phyloP scores from a whole-genome alignment of 2,329 filamentous ascomycete genomes.

The Epichloe hybrida region DNA sequence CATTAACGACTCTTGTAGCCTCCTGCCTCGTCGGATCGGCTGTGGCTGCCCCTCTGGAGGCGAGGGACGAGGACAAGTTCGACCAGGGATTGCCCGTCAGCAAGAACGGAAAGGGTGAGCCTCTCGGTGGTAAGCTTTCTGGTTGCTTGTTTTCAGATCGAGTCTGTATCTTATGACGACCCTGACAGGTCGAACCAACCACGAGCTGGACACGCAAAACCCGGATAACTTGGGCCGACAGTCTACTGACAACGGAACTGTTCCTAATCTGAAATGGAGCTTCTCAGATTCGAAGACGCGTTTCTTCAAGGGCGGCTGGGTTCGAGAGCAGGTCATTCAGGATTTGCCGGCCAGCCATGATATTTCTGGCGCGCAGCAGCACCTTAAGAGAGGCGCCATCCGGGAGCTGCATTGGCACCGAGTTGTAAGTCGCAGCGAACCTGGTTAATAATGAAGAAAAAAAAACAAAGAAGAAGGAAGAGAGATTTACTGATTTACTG shows the following conservation, averaged over 20 bases:
- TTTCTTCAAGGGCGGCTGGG: slow-evolving; percentile 51
- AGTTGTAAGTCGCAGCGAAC: slow-evolving; percentile 33
- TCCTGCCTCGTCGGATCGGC: slow-evolving; percentile 5
- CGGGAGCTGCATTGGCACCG: slow-evolving; percentile 55
- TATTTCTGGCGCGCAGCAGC: slow-evolving; percentile 55
- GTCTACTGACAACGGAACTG: slow-evolving; percentile 47
- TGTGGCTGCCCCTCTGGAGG: slow-evolving; percentile 10
- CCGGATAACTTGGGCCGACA: slow-evolving; percentile 49
- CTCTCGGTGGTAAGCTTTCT: slow-evolving; percentile 35
- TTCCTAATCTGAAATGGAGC: slow-evolving; percentile 56
- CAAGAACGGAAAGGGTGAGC: slow-evolving; percentile 42
- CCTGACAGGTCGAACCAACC: slow-evolving; percentile 46
- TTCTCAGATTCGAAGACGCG: slow-evolving; percentile 55
- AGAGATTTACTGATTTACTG: neutral
- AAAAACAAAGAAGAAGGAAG: too few relatives aligned
- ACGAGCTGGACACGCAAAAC: slow-evolving; percentile 46
- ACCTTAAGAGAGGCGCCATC: slow-evolving; percentile 51
- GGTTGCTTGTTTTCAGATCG: slow-evolving; percentile 29
- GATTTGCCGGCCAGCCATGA: slow-evolving; percentile 53
- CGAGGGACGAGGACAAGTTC: slow-evolving; percentile 23
- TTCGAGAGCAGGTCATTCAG: slow-evolving; percentile 51
- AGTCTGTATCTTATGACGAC: slow-evolving; percentile 14
- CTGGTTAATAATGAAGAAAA: neutral
- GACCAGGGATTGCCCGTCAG: slow-evolving; percentile 41
- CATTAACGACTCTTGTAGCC: slow-evolving; percentile 3